Base-by-base conservation (phyloP, 179 eudicot genomes). In the Corrigiola litoralis region DNA sequence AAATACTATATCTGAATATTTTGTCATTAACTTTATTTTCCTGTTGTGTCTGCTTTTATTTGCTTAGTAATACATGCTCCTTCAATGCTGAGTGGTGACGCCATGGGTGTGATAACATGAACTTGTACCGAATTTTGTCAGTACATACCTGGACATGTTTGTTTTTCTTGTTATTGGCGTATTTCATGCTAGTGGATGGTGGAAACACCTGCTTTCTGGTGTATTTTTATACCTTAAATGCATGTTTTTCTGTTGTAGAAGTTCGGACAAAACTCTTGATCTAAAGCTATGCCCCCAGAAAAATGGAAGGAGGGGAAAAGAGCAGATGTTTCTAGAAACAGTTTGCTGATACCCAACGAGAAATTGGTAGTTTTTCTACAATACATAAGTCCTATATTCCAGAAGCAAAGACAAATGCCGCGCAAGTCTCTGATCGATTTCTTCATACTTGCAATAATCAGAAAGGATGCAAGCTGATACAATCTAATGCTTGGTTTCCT, bases 291-390 rank as follows among this genome's bases (percentile, higher is more conserved):
- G n/a, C n/a, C n/a, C n/a, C 3, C 1, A 45, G 27, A 29, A 41
- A 33, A 1, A 21, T 6, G 33, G 11, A 21, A 58, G 24, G 8
- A 17, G 42, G 57, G 38, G 40, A 50, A 33, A 18, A 42, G 58
- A 18, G 31, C 12, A n/a, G 18, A 54, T 25, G 27, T 24, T 20
- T 48, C 16, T 36, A 50, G 16, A 23, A 38, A 10, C 40, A 50
- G 20, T 60, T 7, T 17, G 31, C 37, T 56, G 62, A 51, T 33
- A 50, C 17, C 52, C 40, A 52, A 52, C 21, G 21, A 59, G 42
- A 56, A 66, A 38, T 61, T 67, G 63, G 61, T 6, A 48, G 55
- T 29, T 7, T 48, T 21, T 57, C n/a, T 64, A 71, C 47, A 45
- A 17, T 38, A 32, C 7, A 11, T 18, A 23, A 55, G 17, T 38